Evolutionary conservation across 2,329 filamentous ascomycete species (phyloP).

Genomic region (Colletotrichum filicis): DNA sequence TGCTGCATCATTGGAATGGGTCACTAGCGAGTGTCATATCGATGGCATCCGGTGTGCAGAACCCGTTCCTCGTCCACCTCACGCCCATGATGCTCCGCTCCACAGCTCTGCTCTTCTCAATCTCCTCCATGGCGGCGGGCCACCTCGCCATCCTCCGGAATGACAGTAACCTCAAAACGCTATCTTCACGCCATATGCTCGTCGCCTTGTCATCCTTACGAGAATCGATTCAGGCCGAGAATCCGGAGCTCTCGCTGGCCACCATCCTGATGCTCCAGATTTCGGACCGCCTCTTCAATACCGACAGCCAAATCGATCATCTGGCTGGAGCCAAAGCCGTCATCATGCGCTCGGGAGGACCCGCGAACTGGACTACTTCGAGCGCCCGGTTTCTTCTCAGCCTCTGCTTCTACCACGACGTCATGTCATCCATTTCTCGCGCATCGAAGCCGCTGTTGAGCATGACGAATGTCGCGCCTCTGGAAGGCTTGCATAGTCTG

Average conservation of each 20-base stretch:
- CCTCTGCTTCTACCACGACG: slow-evolving; percentile 45
- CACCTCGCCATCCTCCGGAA: slow-evolving; percentile 42
- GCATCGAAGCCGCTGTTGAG: slow-evolving; percentile 40
- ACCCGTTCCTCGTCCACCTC: slow-evolving; percentile 44
- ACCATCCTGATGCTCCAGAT: slow-evolving; percentile 45
- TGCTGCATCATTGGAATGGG: slow-evolving; percentile 44
- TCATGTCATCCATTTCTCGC: slow-evolving; percentile 43
- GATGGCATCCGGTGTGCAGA: slow-evolving; percentile 40
- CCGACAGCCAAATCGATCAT: slow-evolving; percentile 43
- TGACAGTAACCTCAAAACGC: slow-evolving; percentile 37
- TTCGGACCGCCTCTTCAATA: slow-evolving; percentile 43
- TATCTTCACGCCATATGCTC: slow-evolving; percentile 39
- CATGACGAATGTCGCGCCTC: slow-evolving; percentile 35
- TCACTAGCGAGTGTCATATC: slow-evolving; percentile 42
- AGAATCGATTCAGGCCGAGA: slow-evolving; percentile 5
- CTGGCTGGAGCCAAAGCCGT: slow-evolving; percentile 44
- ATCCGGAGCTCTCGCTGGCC: slow-evolving; percentile 43
- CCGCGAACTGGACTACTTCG: slow-evolving; percentile 36
- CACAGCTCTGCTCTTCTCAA: slow-evolving; percentile 40
- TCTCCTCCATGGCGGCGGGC: slow-evolving; percentile 45
- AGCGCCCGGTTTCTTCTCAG: slow-evolving; percentile 42
- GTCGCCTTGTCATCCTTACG: slow-evolving; percentile 35
- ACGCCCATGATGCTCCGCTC: slow-evolving; percentile 45
- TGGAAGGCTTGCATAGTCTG: slow-evolving; percentile 39
- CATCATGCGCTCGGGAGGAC: slow-evolving; percentile 37